These are phyloP conservation scores for Vitis amurensis DNA, from an alignment of 164 flowering plant species.

Conservation along the genomic window DNA sequence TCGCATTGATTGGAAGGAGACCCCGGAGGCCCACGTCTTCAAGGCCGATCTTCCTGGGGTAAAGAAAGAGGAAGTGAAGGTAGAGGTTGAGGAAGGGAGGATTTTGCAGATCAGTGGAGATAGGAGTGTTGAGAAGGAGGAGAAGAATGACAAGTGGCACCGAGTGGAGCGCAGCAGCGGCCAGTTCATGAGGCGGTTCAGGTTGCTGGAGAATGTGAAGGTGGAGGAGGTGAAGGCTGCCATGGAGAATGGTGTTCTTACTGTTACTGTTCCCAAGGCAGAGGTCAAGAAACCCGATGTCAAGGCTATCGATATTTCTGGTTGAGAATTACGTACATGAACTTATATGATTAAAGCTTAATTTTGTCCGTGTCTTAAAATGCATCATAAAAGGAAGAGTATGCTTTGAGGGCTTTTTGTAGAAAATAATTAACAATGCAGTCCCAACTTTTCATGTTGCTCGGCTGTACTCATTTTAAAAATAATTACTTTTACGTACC, in stretches of 20 bases:
- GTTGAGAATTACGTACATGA: neutral
- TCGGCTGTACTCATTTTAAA: no score
- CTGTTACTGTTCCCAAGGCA: constrained; percentile 7
- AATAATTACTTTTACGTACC: no score
- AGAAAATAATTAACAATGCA: no score
- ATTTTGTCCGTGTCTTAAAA: no score
- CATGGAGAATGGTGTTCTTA: constrained; percentile 14
- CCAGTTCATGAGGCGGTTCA: constrained; percentile 8
- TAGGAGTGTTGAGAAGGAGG: constrained; percentile 13
- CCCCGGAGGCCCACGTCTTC: constrained; percentile 8
- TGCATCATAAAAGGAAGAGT: no score
- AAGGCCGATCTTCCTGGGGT: constrained; percentile 8
- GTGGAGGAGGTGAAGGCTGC: constrained; percentile 7
- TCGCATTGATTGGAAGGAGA: constrained; percentile 11
- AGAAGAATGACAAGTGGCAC: constrained; percentile 11
- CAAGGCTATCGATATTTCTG: constrained; percentile 8
- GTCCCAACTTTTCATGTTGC: no score
- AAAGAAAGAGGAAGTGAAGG: constrained; percentile 5
- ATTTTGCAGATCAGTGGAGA: constrained; percentile 11
- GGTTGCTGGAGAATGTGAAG: constrained; percentile 8
- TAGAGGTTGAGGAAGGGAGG: constrained; percentile 11
- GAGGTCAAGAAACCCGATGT: constrained; percentile 9
- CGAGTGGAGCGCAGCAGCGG: constrained; percentile 13
- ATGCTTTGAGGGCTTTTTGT: no score
- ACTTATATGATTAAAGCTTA: no score